These are phyloP conservation scores for Amanita rimosa DNA, from an alignment of 768 basidiomycete species.

Conservation along the genomic window DNA sequence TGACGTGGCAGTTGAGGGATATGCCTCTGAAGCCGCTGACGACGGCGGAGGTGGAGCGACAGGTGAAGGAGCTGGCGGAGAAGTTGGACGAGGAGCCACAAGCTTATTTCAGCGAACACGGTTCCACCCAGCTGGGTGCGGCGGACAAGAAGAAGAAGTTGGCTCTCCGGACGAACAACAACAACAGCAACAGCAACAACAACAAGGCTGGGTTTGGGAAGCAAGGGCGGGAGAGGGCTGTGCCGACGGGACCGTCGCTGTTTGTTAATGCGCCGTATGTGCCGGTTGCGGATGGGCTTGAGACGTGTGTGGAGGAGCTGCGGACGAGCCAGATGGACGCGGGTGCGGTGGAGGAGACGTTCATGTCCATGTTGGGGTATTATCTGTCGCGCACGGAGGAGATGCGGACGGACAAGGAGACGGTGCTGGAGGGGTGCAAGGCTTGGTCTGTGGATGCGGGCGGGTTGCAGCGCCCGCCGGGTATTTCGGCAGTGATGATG, in stretches of 20 bases:
- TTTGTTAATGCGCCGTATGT: slow-evolving; percentile 10
- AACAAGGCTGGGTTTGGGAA: not conserved
- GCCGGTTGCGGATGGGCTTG: slow-evolving; percentile 17
- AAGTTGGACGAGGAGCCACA: slow-evolving; percentile 34
- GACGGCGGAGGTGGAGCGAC: slow-evolving; percentile 29
- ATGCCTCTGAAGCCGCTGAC: slow-evolving; percentile 61
- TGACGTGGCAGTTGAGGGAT: slow-evolving; percentile 45
- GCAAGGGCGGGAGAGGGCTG: not conserved
- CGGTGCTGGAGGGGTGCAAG: slow-evolving; percentile 45
- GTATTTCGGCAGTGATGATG: slow-evolving; percentile 38
- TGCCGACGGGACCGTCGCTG: slow-evolving; percentile 6
- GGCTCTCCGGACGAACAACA: too few species aligned
- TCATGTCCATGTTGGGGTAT: slow-evolving; percentile 62
- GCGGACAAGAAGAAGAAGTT: not conserved
- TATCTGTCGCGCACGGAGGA: slow-evolving; percentile 43
- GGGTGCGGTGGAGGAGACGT: slow-evolving; percentile 45
- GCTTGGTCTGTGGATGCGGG: slow-evolving; percentile 48
- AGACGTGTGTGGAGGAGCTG: slow-evolving; percentile 19
- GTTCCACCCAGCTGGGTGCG: not conserved
- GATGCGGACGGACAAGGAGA: slow-evolving; percentile 30
- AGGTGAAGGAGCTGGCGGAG: slow-evolving; percentile 35
- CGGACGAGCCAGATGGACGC: slow-evolving; percentile 28
- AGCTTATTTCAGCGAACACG: slow-evolving; percentile 17
- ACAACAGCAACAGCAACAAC: too few species aligned
- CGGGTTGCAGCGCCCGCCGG: slow-evolving; percentile 41